Evolutionary conservation across 352 stramenopile species (phyloP).

Genomic region (Thraustochytrium striatum): DNA sequence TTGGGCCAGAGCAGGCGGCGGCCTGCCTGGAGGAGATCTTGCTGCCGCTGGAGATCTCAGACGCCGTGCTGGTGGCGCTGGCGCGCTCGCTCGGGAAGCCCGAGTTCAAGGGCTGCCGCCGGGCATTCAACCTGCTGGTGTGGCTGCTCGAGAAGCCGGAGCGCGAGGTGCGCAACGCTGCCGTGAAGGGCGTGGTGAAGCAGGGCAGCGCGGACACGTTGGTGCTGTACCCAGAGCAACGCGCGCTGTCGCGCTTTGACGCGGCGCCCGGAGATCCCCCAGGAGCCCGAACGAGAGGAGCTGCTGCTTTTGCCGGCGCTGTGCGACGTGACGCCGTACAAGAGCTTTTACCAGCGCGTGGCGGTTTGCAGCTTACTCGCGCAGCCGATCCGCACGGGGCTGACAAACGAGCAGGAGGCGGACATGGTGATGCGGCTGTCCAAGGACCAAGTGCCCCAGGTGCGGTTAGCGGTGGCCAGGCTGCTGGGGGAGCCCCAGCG

Average conservation of each 20-base stretch:
- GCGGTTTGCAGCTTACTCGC: slow-evolving; percentile 24
- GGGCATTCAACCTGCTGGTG: background rate
- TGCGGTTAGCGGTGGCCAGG: background rate
- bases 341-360: slow-evolving; percentile 44
- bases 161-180: background rate
- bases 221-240: background rate
- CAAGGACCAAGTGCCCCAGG: slow-evolving; percentile 33
- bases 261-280: background rate
- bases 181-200: slow-evolving; percentile 12
- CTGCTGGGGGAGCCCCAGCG: background rate
- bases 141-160: slow-evolving; percentile 39
- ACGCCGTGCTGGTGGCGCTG: slow-evolving; percentile 1
- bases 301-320: background rate
- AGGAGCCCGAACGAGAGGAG: background rate
- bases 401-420: background rate
- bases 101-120: background rate
- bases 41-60: slow-evolving; percentile 8
- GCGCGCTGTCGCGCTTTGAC: slow-evolving; percentile 5
- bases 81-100: background rate
- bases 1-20: background rate
- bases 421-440: background rate
- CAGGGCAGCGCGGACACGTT: slow-evolving; percentile 30
- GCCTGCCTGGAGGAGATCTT: background rate
- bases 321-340: background rate
- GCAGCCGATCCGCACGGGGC: background rate